Evolutionary conservation across 1,284 basidiomycete genomes (phyloP), one percentile per base, ranked within the genome.

Genomic region (Exobasidium rhododendri): DNA sequence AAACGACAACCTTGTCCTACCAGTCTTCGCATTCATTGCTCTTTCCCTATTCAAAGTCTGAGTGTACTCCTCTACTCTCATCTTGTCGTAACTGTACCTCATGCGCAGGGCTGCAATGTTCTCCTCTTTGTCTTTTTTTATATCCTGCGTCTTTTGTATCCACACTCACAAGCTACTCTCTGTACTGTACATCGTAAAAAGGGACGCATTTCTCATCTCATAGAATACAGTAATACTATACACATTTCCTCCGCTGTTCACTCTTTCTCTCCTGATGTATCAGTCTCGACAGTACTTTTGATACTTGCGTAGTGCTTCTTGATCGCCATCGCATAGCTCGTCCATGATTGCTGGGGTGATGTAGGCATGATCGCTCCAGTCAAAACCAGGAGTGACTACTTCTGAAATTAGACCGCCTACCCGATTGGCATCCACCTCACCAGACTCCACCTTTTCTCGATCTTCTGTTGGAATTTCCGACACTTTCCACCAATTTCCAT

Each of bases 1-100:
- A 47, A 78, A 79, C 58, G 78, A 79, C 51, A 79, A 79, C 32
- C 65, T 79, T 44, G 64, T 79, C 14, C 57, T 79, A 26, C 78
- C 78, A 4, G 66, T 78, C 49, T 71, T 65, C 55, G 73, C 64
- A n/a, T 69, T 73, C 44, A 61, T 78, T 20, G 47, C 47, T 50
- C 47, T 50, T 26, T 50, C 47, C 13, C 13, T 50, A 13, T 24
- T 50, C 13, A n/a, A 50, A 28, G 47, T 50, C 28, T 50, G 13
- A 40, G 17, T 40, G 35, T 40, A 10, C 35, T 10, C 17, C 35
- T 40, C 35, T 40, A 40, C 7, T 40, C 35, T 40, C 17, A 17
- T 40, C 35, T 40, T 10, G 10, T 40, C 7, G 35, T 40, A 40
- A 7, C 35, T 10, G 10, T 17, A 40, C 17, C 35, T n/a, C n/a